A percentile compares a stretch with the other conserved stretches of the same genome.
These are phyloP conservation scores for Xylaria sp. DNA, from an alignment of 2,329 filamentous ascomycete genomes.

Conservation along the genomic window DNA sequence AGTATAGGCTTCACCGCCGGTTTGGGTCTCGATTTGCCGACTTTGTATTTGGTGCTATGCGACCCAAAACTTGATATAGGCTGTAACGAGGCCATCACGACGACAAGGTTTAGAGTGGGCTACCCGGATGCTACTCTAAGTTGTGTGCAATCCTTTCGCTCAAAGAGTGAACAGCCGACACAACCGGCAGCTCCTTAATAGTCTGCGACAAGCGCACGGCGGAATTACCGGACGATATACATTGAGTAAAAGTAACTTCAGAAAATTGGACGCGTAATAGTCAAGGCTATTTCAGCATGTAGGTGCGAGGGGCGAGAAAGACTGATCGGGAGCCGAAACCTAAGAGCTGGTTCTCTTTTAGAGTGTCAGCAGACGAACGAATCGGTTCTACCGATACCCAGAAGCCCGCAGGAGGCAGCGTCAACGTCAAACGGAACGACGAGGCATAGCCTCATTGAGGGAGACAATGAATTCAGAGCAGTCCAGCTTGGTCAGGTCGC, in stretches of 20 bases:
- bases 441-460: slow-evolving; percentile 19
- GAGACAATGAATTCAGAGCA: slow-evolving; percentile 4
- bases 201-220: slow-evolving; percentile 20
- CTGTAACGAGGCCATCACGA: slow-evolving; percentile 46
- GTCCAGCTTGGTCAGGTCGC: slow-evolving; percentile 4
- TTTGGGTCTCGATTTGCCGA: slow-evolving; percentile 54
- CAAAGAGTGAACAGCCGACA: slow-evolving; percentile 2
- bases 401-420: neutral
- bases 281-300: neutral
- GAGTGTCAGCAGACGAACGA: slow-evolving; percentile 2
- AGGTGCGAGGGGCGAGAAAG: neutral
- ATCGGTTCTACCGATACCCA: neutral
- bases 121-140: slow-evolving; percentile 1
- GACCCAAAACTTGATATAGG: slow-evolving; percentile 39
- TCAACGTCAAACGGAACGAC: slow-evolving; percentile 5
- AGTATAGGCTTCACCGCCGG: slow-evolving; percentile 65
- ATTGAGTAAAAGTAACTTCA: slow-evolving; percentile 18
- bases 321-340: neutral
- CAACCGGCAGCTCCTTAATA: slow-evolving; percentile 10
- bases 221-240: slow-evolving; percentile 25
- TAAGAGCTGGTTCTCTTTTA: neutral
- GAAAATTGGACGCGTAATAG: neutral
- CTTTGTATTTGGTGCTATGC: slow-evolving; percentile 41
- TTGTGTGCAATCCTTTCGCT: slow-evolving; percentile 25
- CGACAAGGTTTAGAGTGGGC: neutral